Evolutionary conservation across 1,139 yeast genomes (phyloP).

Genomic region (Blastobotrys raffinosifermentans): DNA sequence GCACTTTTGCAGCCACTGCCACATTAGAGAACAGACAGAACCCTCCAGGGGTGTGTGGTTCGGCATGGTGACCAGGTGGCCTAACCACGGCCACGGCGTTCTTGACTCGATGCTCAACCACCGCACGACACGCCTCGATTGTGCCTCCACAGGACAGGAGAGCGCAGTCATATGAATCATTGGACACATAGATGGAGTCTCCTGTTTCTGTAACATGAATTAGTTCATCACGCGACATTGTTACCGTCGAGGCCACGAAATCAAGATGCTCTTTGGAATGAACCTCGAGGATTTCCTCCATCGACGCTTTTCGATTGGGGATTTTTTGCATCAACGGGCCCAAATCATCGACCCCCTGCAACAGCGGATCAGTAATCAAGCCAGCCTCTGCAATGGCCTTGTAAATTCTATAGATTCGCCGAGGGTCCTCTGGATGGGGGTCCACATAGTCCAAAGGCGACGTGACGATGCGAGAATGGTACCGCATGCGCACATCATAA

Average conservation of each 20-base stretch:
- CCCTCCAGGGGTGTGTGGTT: constrained; percentile 95
- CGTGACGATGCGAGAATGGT: constrained; percentile 91
- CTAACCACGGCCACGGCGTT: constrained; percentile 92
- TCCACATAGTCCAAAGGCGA: constrained; percentile 91
- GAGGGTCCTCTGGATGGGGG: constrained; percentile 98
- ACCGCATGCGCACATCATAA: constrained; percentile 95
- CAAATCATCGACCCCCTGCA: constrained; percentile 73
- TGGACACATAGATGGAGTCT: constrained; percentile 91
- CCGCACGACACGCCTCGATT: constrained; percentile 93
- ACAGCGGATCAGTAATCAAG: constrained; percentile 69
- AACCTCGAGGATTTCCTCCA: constrained; percentile 79
- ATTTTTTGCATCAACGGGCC: constrained; percentile 88
- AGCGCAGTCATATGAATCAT: constrained; percentile 84
- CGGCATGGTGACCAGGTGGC: constrained; percentile 99
- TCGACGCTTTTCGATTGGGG: constrained; percentile 83
- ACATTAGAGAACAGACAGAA: constrained; percentile 94
- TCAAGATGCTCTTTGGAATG: constrained; percentile 78
- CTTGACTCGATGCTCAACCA: constrained; percentile 85
- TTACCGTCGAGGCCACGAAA: constrained; percentile 67
- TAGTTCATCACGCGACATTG: constrained; percentile 72
- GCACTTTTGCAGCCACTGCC: constrained; percentile 91
- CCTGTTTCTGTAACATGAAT: constrained; percentile 84
- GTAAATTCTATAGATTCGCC: constrained; percentile 90
- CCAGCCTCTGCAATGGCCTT: constrained; percentile 94
- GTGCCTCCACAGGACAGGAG: constrained; percentile 94